Evolutionary conservation across 2,329 filamentous ascomycete species (phyloP).

Genomic region (Aspergillus sp.): DNA sequence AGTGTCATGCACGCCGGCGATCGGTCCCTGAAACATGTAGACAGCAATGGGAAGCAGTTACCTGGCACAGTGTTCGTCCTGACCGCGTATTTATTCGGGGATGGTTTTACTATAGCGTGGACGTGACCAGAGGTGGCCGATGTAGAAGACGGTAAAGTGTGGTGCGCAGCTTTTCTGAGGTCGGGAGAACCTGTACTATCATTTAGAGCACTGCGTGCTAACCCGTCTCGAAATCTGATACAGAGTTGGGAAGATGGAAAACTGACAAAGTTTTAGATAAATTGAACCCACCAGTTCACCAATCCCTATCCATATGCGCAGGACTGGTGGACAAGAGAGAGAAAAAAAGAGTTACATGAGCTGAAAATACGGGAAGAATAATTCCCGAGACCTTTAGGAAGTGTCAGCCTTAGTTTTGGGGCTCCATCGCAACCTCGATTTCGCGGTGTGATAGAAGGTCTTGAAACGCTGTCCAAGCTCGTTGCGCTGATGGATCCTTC

Average conservation of each 20-base stretch:
- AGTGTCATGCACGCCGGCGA: neutral
- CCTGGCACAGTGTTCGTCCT: neutral
- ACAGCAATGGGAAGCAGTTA: neutral
- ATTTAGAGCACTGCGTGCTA: constrained; percentile 1
- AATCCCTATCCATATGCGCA: neutral
- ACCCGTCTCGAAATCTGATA: neutral
- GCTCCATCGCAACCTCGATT: neutral
- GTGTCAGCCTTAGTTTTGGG: constrained; percentile 1
- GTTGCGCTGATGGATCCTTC: constrained; percentile 7
- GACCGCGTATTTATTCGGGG: neutral
- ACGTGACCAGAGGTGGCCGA: neutral
- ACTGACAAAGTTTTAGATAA: constrained; percentile 2
- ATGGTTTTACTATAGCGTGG: neutral
- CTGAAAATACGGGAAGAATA: neutral
- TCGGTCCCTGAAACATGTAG: neutral
- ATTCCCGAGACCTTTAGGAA: neutral
- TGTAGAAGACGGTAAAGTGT: neutral
- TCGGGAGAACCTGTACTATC: neutral
- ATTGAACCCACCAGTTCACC: neutral
- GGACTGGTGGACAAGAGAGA: neutral
- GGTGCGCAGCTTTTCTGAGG: neutral
- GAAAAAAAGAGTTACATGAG: constrained; percentile 1
- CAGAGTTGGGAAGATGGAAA: neutral
- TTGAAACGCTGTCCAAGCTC: constrained; percentile 6
- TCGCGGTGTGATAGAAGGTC: constrained; percentile 5